phyloP scores from a whole-genome alignment of 768 basidiomycete species.

The Mycena polygramma region DNA sequence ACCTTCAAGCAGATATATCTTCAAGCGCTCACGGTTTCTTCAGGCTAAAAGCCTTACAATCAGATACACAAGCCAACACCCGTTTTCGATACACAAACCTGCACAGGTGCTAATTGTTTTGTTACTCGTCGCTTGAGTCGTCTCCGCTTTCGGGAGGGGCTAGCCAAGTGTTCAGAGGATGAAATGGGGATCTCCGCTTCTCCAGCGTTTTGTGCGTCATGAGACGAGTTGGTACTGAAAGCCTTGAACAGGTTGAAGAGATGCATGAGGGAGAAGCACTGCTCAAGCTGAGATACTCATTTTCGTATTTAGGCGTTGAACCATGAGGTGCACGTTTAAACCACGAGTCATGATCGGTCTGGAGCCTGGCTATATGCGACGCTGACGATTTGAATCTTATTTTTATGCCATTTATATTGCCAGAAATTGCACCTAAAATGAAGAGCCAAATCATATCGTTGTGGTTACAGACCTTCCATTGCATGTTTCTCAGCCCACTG shows the following conservation, averaged over 20 bases:
- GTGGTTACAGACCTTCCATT: conserved; percentile 21
- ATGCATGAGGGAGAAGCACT: conserved; percentile 35
- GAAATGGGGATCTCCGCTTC: conserved; percentile 9
- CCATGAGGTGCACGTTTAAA: conserved; percentile 30
- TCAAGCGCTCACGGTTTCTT: conserved; percentile 5
- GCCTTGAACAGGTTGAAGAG: conserved; percentile 43
- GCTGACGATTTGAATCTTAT: conserved; percentile 24
- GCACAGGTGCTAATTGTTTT: conserved; percentile 8
- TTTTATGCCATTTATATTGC: conserved; percentile 20
- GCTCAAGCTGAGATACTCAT: not conserved
- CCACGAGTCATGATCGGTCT: conserved; percentile 35
- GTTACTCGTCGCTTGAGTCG: conserved; percentile 27
- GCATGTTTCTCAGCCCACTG: conserved; percentile 60
- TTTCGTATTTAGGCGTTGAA: conserved; percentile 28
- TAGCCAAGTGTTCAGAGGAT: not conserved
- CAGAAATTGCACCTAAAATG: conserved; percentile 8
- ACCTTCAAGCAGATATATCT: not conserved
- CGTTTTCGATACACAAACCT: conserved; percentile 8
- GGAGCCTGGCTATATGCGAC: conserved; percentile 20
- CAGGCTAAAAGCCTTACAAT: not conserved
- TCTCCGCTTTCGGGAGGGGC: conserved; percentile 19
- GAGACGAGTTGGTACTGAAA: conserved; percentile 37
- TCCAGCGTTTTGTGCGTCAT: conserved; percentile 27
- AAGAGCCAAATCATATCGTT: not conserved
- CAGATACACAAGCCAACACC: not conserved